phyloP scores from a whole-genome alignment of 345 rosid genomes.

The Pugionium dolabratum region DNA sequence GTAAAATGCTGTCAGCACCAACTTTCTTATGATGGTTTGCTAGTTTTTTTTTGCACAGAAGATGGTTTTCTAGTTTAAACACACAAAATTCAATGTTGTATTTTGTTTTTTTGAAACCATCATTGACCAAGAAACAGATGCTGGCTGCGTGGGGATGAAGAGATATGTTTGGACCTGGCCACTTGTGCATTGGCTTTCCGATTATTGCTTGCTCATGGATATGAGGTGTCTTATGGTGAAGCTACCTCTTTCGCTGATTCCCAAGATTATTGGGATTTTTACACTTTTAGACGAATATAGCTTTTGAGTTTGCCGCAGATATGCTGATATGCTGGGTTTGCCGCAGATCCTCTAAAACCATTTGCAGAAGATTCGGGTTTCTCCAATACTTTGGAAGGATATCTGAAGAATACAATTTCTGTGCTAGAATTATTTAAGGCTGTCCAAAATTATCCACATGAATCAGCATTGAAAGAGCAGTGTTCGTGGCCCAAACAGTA shows the following conservation, averaged over 20 bases:
- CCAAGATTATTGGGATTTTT: no score
- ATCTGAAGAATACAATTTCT: constrained; percentile 50
- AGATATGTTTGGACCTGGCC: constrained; percentile 52
- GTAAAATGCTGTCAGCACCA: constrained; percentile 42
- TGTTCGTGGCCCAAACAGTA: constrained; percentile 56
- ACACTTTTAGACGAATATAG: constrained; percentile 2
- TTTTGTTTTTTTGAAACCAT: constrained; percentile 24
- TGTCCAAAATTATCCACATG: constrained; percentile 59
- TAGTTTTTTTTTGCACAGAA: no score
- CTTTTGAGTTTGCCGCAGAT: constrained; percentile 49
- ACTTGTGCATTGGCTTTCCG: constrained; percentile 81
- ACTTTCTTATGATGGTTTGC: neutral
- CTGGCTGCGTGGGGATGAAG: constrained; percentile 77
- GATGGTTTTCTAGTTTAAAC: neutral
- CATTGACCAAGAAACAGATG: constrained; percentile 49
- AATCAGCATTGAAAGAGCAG: constrained; percentile 51
- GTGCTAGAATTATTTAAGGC: constrained; percentile 71
- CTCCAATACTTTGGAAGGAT: constrained; percentile 59
- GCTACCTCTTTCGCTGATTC: constrained; percentile 7
- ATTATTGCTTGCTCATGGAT: constrained; percentile 62
- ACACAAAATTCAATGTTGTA: neutral
- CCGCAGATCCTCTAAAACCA: constrained; percentile 57
- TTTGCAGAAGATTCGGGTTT: constrained; percentile 56
- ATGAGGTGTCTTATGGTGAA: constrained; percentile 73
- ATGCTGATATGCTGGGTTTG: constrained; percentile 18